phyloP scores from a whole-genome alignment of 768 basidiomycete genomes.

The Sistotremastrum niveocremeum region DNA sequence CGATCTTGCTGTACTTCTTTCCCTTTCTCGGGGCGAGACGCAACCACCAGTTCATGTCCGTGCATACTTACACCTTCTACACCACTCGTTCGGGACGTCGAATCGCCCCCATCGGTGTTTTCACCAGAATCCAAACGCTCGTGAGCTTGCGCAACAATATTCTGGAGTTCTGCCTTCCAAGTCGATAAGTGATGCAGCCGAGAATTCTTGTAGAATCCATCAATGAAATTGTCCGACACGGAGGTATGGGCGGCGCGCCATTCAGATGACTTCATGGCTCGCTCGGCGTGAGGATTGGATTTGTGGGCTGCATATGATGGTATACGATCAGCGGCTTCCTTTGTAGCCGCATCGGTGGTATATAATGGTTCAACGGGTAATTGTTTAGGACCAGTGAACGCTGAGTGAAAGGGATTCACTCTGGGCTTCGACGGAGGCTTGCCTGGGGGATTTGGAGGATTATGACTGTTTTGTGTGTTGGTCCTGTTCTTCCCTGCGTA shows the following conservation, averaged over 20 bases:
- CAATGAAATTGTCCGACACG: conserved; percentile 73
- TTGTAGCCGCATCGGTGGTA: conserved; percentile 29
- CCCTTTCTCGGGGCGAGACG: conserved; percentile 46
- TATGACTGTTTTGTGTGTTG: too few relatives aligned
- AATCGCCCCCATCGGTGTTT: conserved; percentile 8
- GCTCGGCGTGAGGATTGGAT: conserved; percentile 61
- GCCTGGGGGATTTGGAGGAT: too few relatives aligned
- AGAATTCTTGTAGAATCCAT: conserved; percentile 66
- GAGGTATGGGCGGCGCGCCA: conserved; percentile 89
- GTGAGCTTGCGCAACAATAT: conserved; percentile 69
- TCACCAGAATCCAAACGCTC: conserved; percentile 38
- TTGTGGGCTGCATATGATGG: conserved; percentile 54
- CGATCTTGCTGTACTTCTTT: conserved; percentile 37
- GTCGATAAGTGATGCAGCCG: conserved; percentile 86
- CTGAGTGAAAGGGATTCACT: too few relatives aligned
- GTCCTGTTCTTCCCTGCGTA: too few relatives aligned
- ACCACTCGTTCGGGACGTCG: conserved; percentile 21
- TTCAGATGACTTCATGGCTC: conserved; percentile 67
- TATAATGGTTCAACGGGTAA: conserved; percentile 15
- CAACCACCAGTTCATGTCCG: conserved; percentile 32
- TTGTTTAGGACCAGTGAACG: too few relatives aligned
- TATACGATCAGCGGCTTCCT: conserved; percentile 30
- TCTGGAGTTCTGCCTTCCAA: conserved; percentile 84
- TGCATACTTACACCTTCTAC: conserved; percentile 21
- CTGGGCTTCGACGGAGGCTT: too few relatives aligned